Base-by-base conservation (phyloP, 768 basidiomycete species). In the Boletus coccyginus region DNA sequence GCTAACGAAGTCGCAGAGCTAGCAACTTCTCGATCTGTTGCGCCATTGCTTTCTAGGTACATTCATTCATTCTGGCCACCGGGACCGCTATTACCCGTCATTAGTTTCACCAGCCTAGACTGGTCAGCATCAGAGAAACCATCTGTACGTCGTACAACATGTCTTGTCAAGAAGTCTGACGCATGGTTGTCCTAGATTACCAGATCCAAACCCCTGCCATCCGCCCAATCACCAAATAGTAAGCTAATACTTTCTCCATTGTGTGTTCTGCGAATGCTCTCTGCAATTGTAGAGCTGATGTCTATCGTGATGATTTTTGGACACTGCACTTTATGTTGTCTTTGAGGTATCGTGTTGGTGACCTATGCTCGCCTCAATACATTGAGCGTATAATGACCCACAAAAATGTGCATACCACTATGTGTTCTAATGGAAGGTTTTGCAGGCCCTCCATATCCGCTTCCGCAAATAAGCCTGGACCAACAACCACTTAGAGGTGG, bases 271-370 rank as follows among this genome's bases (percentile, higher is more conserved):
- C 97, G 87, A 53, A 99, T 97, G 62, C 92, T 94, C 77, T 99
- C 97, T 7, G 97, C 91, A 61, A 99, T 86, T 38, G 91, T 92
- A 29, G 92, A 84, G 67, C 87, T 90, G 66, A 98, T 83, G 73
- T 99, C 97, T 64, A 99, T 84, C 9, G 89, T 87, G 63, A 89
- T 83, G 52, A 99, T 78, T 71, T 97, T 98, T 35, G 82, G 77
- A 65, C 86, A 87, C 33, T 70, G 66, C 4, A 63, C 73, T 62
- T 81, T 76, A 62, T 94, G 87, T 52, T 85, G 78, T 46, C 69
- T 79, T 78, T 97, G 94, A 17, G 94, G 94, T 56, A 96, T 87
- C 14, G 95, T 92, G 74, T 99, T 99, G 46, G 97, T 97, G 38
- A 98, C 94, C 87, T 93, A 64, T 46, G 33, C 48, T n/a, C 44